A percentile compares a stretch with the other conserved stretches of the same genome.
Conservation (phyloP, 139 green algal species). For the Chlamydomonas sp. region DNA sequence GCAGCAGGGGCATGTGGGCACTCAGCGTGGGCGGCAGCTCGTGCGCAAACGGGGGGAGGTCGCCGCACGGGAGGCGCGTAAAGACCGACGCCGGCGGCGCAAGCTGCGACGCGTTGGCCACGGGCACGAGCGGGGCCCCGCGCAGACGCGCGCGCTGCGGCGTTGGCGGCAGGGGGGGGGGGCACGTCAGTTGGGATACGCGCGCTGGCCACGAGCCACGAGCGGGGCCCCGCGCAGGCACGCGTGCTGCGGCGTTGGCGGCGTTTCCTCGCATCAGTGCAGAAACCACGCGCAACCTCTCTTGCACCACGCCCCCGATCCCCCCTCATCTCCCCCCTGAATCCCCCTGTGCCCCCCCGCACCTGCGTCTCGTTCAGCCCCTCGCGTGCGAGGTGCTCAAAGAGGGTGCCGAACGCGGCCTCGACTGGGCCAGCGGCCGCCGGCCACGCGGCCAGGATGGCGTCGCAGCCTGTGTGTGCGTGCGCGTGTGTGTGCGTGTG, state of each 20-base stretch:
- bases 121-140: constrained; percentile 44
- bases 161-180: no score
- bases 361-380: constrained; percentile 23
- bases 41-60: constrained; percentile 59
- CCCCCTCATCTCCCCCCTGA: neutral
- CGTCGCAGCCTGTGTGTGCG: constrained; percentile 46
- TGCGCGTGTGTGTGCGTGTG: no score
- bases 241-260: constrained; percentile 24
- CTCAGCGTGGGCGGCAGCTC: constrained; percentile 44
- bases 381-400: constrained; percentile 44
- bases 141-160: constrained; percentile 25
- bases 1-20: constrained; percentile 36
- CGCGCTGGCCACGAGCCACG: constrained; percentile 52
- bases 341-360: no score
- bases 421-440: constrained; percentile 21
- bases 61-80: constrained; percentile 34
- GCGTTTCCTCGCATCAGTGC: no score
- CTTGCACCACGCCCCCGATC: no score
- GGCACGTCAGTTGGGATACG: no score
- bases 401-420: constrained; percentile 27
- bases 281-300: constrained; percentile 2
- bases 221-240: constrained; percentile 30
- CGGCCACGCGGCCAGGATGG: constrained; percentile 46
- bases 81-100: constrained; percentile 43
- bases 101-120: constrained; percentile 47